Evolutionary conservation across 352 stramenopile species (phyloP).

Genomic region (Phytopythium montanum): DNA sequence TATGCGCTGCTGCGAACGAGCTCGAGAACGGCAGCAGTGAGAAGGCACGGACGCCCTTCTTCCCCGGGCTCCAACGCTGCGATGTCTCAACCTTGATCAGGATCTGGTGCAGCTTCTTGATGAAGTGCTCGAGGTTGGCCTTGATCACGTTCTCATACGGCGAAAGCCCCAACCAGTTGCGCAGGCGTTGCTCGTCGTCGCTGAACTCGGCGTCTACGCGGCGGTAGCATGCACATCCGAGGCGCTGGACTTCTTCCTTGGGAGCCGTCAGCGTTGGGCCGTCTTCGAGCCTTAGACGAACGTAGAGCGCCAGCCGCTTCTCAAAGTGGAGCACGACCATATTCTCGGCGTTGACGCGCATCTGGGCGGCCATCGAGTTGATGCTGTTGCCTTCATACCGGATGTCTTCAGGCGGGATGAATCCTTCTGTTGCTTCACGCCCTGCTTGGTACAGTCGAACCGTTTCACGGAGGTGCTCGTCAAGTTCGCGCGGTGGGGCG

Average conservation of each 20-base stretch:
- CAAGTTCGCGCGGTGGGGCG: not conserved
- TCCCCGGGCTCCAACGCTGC: not conserved
- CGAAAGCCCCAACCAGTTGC: not conserved
- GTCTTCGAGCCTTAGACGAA: constrained; percentile 2
- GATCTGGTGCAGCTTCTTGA: constrained; percentile 5
- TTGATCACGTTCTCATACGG: constrained; percentile 10
- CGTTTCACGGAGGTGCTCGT: constrained; percentile 6
- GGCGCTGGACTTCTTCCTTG: not conserved
- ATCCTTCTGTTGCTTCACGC: constrained; percentile 1
- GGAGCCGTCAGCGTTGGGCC: not conserved
- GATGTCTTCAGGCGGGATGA: not conserved
- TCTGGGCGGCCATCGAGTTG: not conserved
- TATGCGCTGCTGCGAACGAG: not conserved
- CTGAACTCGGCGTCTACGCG: not conserved
- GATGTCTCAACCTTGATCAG: constrained; percentile 1
- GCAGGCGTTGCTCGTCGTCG: constrained; percentile 3
- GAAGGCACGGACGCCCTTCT: constrained; percentile 4
- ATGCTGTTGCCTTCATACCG: not conserved
- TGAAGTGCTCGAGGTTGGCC: constrained; percentile 7
- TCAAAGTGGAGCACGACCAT: constrained; percentile 9
- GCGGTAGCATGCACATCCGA: constrained; percentile 8
- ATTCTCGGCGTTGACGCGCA: constrained; percentile 8
- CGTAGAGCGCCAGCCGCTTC: constrained; percentile 8
- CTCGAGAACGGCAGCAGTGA: constrained; percentile 8
- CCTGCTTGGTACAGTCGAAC: constrained; percentile 5